Conservation (phyloP, 495 filamentous ascomycete genomes). For the Amorphotheca resinae region DNA sequence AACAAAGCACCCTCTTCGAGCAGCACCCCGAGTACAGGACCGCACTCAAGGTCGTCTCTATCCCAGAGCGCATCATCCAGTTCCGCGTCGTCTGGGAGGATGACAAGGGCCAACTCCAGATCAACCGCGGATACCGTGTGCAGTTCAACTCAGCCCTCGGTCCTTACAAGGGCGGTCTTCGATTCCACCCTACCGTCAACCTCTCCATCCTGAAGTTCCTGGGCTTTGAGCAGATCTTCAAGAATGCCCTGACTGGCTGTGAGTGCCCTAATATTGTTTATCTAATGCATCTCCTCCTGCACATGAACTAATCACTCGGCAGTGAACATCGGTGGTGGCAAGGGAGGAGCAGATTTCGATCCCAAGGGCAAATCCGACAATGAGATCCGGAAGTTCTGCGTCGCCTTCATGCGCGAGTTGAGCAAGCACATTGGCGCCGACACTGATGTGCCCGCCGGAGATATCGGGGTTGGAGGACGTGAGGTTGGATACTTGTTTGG, state of each 20-base stretch:
- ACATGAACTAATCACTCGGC: not conserved
- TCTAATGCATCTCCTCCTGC: not conserved
- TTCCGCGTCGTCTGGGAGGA: constrained; percentile 97
- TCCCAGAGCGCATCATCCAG: constrained; percentile 93
- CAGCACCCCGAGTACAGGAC: constrained; percentile 88
- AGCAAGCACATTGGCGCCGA: constrained; percentile 92
- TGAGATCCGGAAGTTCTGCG: constrained; percentile 97
- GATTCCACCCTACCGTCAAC: constrained; percentile 95
- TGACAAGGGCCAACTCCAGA: constrained; percentile 76
- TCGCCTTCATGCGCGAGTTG: constrained; percentile 89
- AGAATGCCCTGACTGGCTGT: constrained; percentile 97
- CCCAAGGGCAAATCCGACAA: constrained; percentile 96
- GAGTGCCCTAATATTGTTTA: constrained; percentile 30
- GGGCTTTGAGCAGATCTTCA: constrained; percentile 99
- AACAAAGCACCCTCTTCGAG: constrained; percentile 85
- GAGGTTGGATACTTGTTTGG: constrained; percentile 95
- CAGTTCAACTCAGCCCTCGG: constrained; percentile 98
- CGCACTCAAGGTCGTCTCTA: constrained; percentile 73
- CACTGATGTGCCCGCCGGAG: constrained; percentile 89
- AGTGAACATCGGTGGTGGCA: constrained; percentile 95
- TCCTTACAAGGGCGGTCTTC: constrained; percentile 94
- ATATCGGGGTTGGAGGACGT: constrained; percentile 83
- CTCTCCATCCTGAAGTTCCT: constrained; percentile 96
- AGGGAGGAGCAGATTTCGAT: constrained; percentile 98
- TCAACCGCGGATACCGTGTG: constrained; percentile 94